These are phyloP conservation scores for Rubia peregrina DNA, from an alignment of 305 asterid genomes.

Conservation along the genomic window DNA sequence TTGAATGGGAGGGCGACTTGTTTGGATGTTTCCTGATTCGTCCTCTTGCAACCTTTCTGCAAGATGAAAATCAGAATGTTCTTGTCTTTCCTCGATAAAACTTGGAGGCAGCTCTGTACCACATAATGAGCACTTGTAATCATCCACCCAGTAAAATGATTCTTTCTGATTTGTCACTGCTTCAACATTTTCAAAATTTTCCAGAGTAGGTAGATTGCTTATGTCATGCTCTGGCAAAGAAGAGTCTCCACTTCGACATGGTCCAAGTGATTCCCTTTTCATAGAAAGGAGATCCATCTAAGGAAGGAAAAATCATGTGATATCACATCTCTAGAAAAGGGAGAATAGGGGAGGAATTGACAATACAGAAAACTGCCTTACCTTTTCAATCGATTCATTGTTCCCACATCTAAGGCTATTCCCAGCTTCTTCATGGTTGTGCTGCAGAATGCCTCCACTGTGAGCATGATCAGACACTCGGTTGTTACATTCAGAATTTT, in stretches of 20 bases:
- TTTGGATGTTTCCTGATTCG: slow-evolving; percentile 36
- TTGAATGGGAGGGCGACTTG: slow-evolving; percentile 29
- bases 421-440: slow-evolving; percentile 25
- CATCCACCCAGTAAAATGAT: slow-evolving; percentile 55
- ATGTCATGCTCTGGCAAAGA: slow-evolving; percentile 21
- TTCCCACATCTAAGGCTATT: slow-evolving; percentile 19
- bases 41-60: slow-evolving; percentile 83
- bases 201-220: slow-evolving; percentile 20
- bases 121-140: slow-evolving; percentile 74
- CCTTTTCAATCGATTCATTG: slow-evolving; percentile 27
- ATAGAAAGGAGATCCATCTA: slow-evolving; percentile 34
- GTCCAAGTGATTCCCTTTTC: slow-evolving; percentile 15
- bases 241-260: slow-evolving; percentile 16
- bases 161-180: slow-evolving; percentile 24
- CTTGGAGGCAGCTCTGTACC: slow-evolving; percentile 72
- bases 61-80: slow-evolving; percentile 86
- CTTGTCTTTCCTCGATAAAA: slow-evolving; percentile 75
- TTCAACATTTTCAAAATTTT: slow-evolving; percentile 21
- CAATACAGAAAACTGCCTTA: slow-evolving; percentile 16
- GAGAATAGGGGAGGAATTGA: not conserved
- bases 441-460: slow-evolving; percentile 15
- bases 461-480: slow-evolving; percentile 28
- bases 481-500: slow-evolving; percentile 23
- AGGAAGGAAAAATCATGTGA: not conserved
- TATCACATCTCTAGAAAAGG: not conserved